Evolutionary conservation across 306 rosid genomes (phyloP).

Genomic region (Quercus dentata): DNA sequence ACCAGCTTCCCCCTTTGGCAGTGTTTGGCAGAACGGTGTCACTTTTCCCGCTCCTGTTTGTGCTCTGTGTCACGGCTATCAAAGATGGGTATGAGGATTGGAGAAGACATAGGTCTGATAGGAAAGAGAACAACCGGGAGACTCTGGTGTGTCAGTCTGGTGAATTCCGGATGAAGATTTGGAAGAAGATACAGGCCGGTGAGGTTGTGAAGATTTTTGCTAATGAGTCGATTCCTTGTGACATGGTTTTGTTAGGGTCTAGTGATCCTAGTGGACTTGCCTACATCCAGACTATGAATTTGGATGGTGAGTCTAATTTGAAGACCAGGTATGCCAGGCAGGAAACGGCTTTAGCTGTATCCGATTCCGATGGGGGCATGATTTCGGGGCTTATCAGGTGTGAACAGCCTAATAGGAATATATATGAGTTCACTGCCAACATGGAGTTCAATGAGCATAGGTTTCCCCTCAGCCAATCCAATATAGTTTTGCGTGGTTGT

Average conservation of each 20-base stretch:
- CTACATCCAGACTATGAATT: conserved; percentile 94
- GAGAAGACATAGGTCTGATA: conserved; percentile 89
- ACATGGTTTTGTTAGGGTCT: conserved; percentile 93
- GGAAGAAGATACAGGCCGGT: conserved; percentile 82
- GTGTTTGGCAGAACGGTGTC: conserved; percentile 94
- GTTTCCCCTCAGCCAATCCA: conserved; percentile 85
- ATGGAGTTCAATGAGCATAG: conserved; percentile 69
- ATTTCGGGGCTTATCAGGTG: conserved; percentile 73
- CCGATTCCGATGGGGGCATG: conserved; percentile 50
- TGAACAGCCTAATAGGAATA: conserved; percentile 88
- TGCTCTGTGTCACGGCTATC: conserved; percentile 86
- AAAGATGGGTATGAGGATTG: conserved; percentile 98
- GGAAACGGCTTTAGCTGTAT: conserved; percentile 62
- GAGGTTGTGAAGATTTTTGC: conserved; percentile 83
- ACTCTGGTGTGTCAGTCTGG: conserved; percentile 60
- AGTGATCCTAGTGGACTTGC: conserved; percentile 97
- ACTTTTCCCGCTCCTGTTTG: conserved; percentile 81
- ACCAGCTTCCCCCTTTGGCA: conserved; percentile 97
- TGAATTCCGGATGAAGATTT: conserved; percentile 54
- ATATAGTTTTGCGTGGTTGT: conserved; percentile 94
- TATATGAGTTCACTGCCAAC: conserved; percentile 90
- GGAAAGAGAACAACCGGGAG: conserved; percentile 80
- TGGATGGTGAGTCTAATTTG: conserved; percentile 98
- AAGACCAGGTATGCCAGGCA: conserved; percentile 96
- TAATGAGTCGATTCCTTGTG: conserved; percentile 87